phyloP scores from a whole-genome alignment of 2,329 filamentous ascomycete genomes.

The Karstenula rhodostoma region DNA sequence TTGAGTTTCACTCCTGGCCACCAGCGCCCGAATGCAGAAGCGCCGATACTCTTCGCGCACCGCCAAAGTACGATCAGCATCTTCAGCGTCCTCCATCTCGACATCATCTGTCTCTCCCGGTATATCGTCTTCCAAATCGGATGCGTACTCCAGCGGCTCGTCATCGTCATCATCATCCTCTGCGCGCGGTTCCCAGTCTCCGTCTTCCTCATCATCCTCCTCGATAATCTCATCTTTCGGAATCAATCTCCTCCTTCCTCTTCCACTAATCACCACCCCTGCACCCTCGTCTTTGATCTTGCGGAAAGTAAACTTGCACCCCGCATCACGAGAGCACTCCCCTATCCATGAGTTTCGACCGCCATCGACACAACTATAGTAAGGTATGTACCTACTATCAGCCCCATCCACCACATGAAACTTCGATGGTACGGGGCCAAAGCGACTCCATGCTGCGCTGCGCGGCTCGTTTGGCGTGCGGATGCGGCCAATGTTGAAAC shows the following conservation, averaged over 20 bases:
- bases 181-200: background rate
- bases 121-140: background rate
- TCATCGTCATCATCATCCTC: slow-evolving; percentile 3
- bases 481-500: slow-evolving; percentile 20
- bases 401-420: background rate
- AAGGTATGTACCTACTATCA: background rate
- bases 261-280: background rate
- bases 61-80: background rate
- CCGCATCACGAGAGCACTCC: slow-evolving; percentile 10
- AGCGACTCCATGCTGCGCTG: slow-evolving; percentile 13
- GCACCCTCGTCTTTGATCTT: background rate
- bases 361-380: slow-evolving; percentile 5
- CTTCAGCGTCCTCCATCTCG: background rate
- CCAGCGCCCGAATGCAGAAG: background rate
- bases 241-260: background rate
- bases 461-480: slow-evolving; percentile 13
- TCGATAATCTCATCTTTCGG: background rate
- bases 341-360: background rate
- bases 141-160: slow-evolving; percentile 12
- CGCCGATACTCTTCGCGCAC: background rate
- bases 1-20: no score
- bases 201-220: slow-evolving; percentile 8
- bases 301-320: slow-evolving; percentile 11
- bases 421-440: background rate
- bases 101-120: background rate